phyloP scores from a whole-genome alignment of 2,329 filamentous ascomycete genomes.

The Grosmannia huntii region DNA sequence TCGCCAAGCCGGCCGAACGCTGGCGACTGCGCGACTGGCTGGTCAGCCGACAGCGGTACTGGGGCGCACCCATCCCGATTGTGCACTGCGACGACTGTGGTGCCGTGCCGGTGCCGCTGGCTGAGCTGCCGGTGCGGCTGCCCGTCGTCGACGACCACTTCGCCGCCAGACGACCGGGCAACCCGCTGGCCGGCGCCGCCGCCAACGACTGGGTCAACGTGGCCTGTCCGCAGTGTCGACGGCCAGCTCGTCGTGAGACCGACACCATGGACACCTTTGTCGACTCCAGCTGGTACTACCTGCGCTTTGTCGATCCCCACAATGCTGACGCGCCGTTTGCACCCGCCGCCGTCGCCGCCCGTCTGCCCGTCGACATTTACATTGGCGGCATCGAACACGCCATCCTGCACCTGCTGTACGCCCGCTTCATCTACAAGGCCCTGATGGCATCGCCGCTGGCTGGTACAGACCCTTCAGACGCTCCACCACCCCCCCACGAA shows the following conservation, averaged over 20 bases:
- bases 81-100: slow-evolving; percentile 70
- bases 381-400: slow-evolving; percentile 84
- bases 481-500: slow-evolving; percentile 30
- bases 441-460: slow-evolving; percentile 42
- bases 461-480: slow-evolving; percentile 5
- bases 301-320: slow-evolving; percentile 62
- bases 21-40: slow-evolving; percentile 85
- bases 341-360: slow-evolving; percentile 37
- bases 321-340: slow-evolving; percentile 52
- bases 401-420: slow-evolving; percentile 78
- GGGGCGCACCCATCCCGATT: slow-evolving; percentile 83
- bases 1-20: slow-evolving; percentile 52
- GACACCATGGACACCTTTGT: slow-evolving; percentile 97
- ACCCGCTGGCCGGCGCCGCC: slow-evolving; percentile 58
- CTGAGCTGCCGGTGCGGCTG: slow-evolving; percentile 64
- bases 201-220: slow-evolving; percentile 64
- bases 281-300: slow-evolving; percentile 89
- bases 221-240: slow-evolving; percentile 59
- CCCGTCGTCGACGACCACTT: slow-evolving; percentile 58
- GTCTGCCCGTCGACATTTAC: slow-evolving; percentile 74
- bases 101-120: slow-evolving; percentile 61
- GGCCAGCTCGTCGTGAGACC: slow-evolving; percentile 65
- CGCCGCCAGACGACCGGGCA: slow-evolving; percentile 57
- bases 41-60: slow-evolving; percentile 83
- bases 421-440: slow-evolving; percentile 84